Evolutionary conservation across 2,329 filamentous ascomycete genomes (phyloP), one percentile per base, ranked within the genome.

Genomic region (Hypomyces rosellus): DNA sequence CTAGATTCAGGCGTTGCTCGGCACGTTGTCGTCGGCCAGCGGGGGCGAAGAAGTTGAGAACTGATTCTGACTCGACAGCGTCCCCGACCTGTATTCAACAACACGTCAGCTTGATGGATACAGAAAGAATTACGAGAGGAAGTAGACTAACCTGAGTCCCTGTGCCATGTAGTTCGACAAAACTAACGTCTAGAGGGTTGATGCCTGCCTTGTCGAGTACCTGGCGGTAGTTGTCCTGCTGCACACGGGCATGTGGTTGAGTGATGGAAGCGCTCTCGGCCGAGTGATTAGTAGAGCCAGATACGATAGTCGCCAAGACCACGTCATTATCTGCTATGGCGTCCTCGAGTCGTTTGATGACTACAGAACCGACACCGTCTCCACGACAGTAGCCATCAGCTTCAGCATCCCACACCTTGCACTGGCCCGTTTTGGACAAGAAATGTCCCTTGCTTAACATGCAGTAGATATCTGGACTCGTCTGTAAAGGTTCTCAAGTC

Each of bases 101-200:
- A 20, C 20, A 20, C 3, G 20, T 20, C 20, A 20, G 20, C 20
- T 20, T 20, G 20, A 20, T 20, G 20, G 5, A 3, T 20, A 3
- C 3, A 20, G 20, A 20, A 3, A 5, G 20, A 20, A 20, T 20
- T 20, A n/a, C 20, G 5, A 5, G 5, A 20, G 20, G 20, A 20
- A 5, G 20, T 20, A 20, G 20, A 20, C 20, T 20, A 36, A 87
- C 88, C 66, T 95, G 89, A 0, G 89, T 95, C 22, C 90, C 90
- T 1, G 89, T 95, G 5, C 90, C 90, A 65, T 96, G 90, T 82
- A 95, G 90, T 67, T 96, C 90, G 3, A 95, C 85, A 59, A 92
- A 95, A 65, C 83, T 82, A 25, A 95, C 79, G 50, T 89, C 84
- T 45, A 82, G 77, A 1, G 89, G 85, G 60, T 92, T 84, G n/a